phyloP scores from a whole-genome alignment of 2,329 filamentous ascomycete species.

The Ophioceras dolichostomum region DNA sequence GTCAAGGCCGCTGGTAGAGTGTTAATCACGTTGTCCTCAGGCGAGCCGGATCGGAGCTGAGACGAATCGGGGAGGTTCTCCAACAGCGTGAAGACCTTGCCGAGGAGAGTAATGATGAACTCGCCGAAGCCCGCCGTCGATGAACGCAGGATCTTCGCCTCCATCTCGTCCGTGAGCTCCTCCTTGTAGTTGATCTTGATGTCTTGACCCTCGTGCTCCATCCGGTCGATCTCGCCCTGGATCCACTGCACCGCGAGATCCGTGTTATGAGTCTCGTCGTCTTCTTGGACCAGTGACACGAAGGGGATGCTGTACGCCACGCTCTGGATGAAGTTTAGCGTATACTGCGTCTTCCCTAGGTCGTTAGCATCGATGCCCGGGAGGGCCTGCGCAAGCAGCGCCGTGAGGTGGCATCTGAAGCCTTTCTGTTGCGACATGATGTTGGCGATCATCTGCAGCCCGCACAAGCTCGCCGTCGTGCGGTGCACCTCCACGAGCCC shows the following conservation, averaged over 20 bases:
- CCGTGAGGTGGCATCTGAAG: conserved; percentile 93
- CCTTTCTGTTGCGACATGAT: conserved; percentile 88
- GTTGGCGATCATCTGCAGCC: conserved; percentile 82
- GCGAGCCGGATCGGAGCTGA: conserved; percentile 76
- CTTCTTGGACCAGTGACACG: conserved; percentile 61
- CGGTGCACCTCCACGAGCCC: conserved; percentile 94
- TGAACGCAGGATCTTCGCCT: conserved; percentile 78
- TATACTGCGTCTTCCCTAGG: conserved; percentile 89
- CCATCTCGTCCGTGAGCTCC: conserved; percentile 74
- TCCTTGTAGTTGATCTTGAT: conserved; percentile 75
- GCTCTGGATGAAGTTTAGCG: conserved; percentile 87
- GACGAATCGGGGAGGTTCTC: conserved; percentile 92
- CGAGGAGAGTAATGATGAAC: conserved; percentile 81
- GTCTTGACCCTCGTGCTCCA: conserved; percentile 78
- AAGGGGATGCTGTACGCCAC: conserved; percentile 96
- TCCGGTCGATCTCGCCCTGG: conserved; percentile 81
- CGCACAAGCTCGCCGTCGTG: conserved; percentile 85
- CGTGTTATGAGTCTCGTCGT: conserved; percentile 57
- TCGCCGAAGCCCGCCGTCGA: conserved; percentile 91
- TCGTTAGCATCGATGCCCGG: conserved; percentile 98
- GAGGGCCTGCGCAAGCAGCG: conserved; percentile 78
- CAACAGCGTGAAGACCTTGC: conserved; percentile 86
- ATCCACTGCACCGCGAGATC: conserved; percentile 85
- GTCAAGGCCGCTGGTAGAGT: conserved; percentile 85
- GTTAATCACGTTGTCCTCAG: conserved; percentile 95